Percentiles rank a stretch among this genome's conserved stretches.
Evolutionary conservation across 2,329 filamentous ascomycete genomes (phyloP).

Genomic region (Blumeriella jaapii): DNA sequence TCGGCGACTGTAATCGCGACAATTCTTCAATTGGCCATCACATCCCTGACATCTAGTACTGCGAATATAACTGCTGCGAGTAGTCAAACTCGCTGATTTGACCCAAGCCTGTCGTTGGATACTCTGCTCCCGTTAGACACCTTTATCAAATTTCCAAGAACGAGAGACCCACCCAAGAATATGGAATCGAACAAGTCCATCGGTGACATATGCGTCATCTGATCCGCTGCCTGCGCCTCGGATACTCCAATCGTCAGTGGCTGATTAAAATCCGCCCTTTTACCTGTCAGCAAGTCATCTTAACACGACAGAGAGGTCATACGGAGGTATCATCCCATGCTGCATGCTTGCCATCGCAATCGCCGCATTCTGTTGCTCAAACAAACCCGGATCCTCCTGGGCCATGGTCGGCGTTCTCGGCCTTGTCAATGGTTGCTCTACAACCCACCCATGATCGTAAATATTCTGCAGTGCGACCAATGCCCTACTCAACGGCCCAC

Average conservation of each 20-base stretch:
- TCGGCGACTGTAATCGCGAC: too few species aligned
- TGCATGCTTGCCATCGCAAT: conserved; percentile 56
- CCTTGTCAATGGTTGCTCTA: conserved; percentile 29
- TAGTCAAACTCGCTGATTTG: conserved; percentile 16
- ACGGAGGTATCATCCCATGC: conserved; percentile 35
- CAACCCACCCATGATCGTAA: conserved; percentile 51
- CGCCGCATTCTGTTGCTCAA: conserved; percentile 42
- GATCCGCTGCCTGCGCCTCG: conserved; percentile 39
- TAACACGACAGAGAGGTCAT: conserved; percentile 3
- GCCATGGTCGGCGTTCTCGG: conserved; percentile 10
- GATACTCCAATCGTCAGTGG: conserved; percentile 18
- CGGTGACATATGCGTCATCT: conserved; percentile 48
- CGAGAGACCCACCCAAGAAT: conserved; percentile 45
- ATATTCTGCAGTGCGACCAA: conserved; percentile 52
- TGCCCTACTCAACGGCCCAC: conserved; percentile 47
- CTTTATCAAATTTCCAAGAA: neutral
- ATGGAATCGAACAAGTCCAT: conserved; percentile 60
- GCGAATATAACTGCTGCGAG: conserved; percentile 16
- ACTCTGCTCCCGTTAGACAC: conserved; percentile 4
- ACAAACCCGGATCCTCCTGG: conserved; percentile 13
- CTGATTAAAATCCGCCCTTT: neutral
- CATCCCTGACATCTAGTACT: too few species aligned
- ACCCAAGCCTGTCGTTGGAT: conserved; percentile 15
- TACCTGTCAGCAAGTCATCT: neutral
- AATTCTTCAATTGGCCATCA: too few species aligned